Base-by-base conservation (phyloP, 495 filamentous ascomycete genomes). In the Daldinia decipiens region DNA sequence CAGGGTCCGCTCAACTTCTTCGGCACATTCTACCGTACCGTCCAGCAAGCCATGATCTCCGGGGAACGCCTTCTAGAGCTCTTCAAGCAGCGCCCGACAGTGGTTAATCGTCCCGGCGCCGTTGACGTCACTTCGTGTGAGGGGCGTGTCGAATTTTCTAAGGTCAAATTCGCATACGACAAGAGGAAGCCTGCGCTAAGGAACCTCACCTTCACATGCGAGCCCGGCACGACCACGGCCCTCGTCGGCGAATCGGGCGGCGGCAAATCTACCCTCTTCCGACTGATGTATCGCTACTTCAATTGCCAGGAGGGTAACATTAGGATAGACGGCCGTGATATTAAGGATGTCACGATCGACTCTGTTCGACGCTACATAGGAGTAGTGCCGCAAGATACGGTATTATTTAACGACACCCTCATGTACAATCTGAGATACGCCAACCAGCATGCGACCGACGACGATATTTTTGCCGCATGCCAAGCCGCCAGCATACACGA, bases 351-450 rank as follows among this genome's bases (percentile, higher is more conserved):
- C 66, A 96, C 93, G 5, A 97, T 98, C 74, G 93, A 98, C 79
- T 96, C 93, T n/a, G 80, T 99, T 39, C 90, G 95, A 60, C 85
- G 85, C 50, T 90, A 92, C 73, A 97, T 98, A 74, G 95, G 95
- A 32, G 95, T 99, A 57, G 95, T 99, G 19, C 95, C 95, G 9
- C 95, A 99, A 78, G 95, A 99, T 73, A 97, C 94, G 1, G 89
- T 97, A 11, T 84, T 99, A 55, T 99, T 99, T 86, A 98, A 99
- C 77, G 95, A 98, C 79, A 92, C 91, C 0, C 79, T 99, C 61
- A 97, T 98, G 95, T 87, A 98, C 81, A 99, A 99, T 73, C 82
- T 99, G 60, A 92, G 90, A 79, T 99, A 99, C 76, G 96, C 96
- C 47, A 96, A 96, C 77, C 93, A 91, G 34, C 75, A 84, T 36